phyloP scores from a whole-genome alignment of 345 rosid genomes.

The Acer saccharum region DNA sequence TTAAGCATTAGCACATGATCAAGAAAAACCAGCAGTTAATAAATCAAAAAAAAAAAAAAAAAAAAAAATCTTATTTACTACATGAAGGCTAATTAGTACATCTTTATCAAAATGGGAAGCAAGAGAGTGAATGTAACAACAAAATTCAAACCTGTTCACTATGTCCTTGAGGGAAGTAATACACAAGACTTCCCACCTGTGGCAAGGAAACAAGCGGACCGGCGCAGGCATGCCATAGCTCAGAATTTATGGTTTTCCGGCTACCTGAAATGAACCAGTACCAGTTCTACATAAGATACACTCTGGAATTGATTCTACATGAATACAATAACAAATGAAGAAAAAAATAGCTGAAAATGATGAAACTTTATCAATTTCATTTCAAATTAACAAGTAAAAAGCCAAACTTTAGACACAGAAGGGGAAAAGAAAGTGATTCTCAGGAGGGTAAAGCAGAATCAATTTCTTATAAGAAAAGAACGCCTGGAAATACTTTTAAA shows the following conservation, averaged over 20 bases:
- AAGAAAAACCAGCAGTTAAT: background rate
- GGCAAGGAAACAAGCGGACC: conserved; percentile 96
- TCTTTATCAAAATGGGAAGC: background rate
- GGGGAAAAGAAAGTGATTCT: background rate
- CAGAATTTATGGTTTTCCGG: conserved; percentile 74
- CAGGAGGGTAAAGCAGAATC: conserved; percentile 1
- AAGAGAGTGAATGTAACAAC: conserved; percentile 6
- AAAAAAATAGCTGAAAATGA: conserved; percentile 1
- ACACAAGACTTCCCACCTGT: conserved; percentile 90
- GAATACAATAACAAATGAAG: background rate
- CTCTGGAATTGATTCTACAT: conserved; percentile 11
- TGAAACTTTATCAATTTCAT: conserved; percentile 15
- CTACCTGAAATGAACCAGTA: conserved; percentile 48
- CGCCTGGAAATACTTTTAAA: background rate
- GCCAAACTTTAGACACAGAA: conserved; percentile 3
- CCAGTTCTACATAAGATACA: background rate
- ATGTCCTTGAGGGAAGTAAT: conserved; percentile 98
- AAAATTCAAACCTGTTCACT: conserved; percentile 86
- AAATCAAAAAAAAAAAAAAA: conserved; percentile 1
- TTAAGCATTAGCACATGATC: background rate
- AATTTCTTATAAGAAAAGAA: background rate
- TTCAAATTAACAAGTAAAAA: conserved; percentile 3
- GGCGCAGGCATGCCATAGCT: conserved; percentile 99
- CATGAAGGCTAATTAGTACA: background rate
- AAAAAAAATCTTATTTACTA: background rate